Evolutionary conservation across 345 rosid species (phyloP), one percentile per base, ranked within the genome.

Genomic region (Heritiera fomes): DNA sequence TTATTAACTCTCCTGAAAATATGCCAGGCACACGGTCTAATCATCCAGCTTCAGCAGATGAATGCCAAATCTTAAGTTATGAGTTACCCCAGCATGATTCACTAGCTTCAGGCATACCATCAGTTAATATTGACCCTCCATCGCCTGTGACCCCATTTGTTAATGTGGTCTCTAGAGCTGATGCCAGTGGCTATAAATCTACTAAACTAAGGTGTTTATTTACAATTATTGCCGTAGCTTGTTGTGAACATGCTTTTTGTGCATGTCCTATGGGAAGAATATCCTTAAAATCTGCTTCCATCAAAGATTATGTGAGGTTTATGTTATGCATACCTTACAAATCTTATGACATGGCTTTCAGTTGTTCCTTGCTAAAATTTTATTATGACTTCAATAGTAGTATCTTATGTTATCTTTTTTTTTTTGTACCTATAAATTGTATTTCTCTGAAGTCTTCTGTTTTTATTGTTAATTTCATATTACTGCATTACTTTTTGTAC

Each of bases 141-240:
- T 77, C 89, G 71, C 82, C 90, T 58, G 62, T 71, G 47, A 71
- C 56, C 69, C 77, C 82, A 43, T 80, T 84, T 65, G 79, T 34
- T 60, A 81, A 81, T 40, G 17, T 50, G 28, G 79, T 41, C 61
- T 78, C 91, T 63, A 68, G 74, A 23, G 53, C 78, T 79, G 80
- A 84, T 77, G 74, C 76, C 71, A 70, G 78, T 59, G 68, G 81
- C 79, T 90, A 84, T 78, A 75, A 68, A 80, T 80, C 81, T 80
- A 80, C 79, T 23, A 78, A 70, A 71, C 77, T 86, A 78, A 88
- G 97, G 95, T 93, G 86, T 76, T 15, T 75, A 56, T 34, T 68
- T n/a, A 68, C 49, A 62, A 79, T 50, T 11, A 20, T 5, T 43
- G 20, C 55, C 55, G 47, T 64, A 20, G n/a, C 32, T 55, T 53